phyloP scores from a whole-genome alignment of 768 basidiomycete genomes.

The Tremella mesenterica region DNA sequence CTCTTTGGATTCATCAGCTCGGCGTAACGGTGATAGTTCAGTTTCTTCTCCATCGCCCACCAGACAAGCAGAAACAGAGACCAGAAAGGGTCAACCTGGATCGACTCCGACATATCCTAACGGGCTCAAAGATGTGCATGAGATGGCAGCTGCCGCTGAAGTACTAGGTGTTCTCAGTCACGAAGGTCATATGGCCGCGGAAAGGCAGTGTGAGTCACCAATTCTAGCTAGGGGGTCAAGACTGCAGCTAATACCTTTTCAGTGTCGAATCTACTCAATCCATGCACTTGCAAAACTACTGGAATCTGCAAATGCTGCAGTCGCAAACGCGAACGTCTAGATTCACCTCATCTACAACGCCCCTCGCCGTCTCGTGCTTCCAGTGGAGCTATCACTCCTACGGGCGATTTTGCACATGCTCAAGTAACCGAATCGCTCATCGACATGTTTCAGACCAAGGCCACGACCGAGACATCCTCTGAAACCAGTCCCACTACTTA shows the following conservation, averaged over 20 bases:
- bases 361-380: neutral
- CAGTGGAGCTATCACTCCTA: conserved; percentile 1
- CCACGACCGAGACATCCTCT: conserved; percentile 4
- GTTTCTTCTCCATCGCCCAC: neutral
- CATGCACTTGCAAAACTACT: conserved; percentile 41
- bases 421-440: conserved; percentile 14
- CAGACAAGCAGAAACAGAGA: conserved; percentile 4
- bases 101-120: conserved; percentile 36
- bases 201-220: neutral
- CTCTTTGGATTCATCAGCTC: too few species aligned
- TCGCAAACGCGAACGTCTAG: conserved; percentile 15
- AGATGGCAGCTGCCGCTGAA: conserved; percentile 38
- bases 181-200: neutral
- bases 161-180: conserved; percentile 18
- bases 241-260: too few species aligned
- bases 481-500: too few species aligned
- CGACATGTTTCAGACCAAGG: conserved; percentile 16
- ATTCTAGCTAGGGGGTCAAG: too few species aligned
- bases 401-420: neutral
- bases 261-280: conserved; percentile 36
- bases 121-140: conserved; percentile 41
- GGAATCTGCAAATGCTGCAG: conserved; percentile 45
- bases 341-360: neutral
- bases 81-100: conserved; percentile 32
- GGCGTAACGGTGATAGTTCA: too few species aligned